A percentile compares a stretch with the other conserved stretches of the same genome.
phyloP scores from a whole-genome alignment of 768 basidiomycete genomes.

The Podaxis mareebaensis region DNA sequence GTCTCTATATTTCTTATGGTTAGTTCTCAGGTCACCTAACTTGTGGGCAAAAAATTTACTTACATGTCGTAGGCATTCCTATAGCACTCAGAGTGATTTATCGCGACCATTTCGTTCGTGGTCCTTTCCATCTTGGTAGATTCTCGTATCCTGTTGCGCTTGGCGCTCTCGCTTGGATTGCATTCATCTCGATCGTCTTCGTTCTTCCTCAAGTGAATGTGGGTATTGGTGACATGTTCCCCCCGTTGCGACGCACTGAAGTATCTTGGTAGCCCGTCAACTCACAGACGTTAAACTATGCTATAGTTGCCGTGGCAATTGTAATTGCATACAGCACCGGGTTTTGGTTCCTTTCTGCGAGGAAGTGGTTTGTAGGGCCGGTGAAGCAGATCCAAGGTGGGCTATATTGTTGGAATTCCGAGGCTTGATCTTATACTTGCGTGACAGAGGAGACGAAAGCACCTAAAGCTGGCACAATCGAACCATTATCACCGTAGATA shows the following conservation, averaged over 20 bases:
- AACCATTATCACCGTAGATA: neutral
- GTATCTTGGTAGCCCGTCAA: constrained; percentile 51
- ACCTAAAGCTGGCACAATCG: neutral
- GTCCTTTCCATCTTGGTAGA: constrained; percentile 70
- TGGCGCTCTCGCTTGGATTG: constrained; percentile 64
- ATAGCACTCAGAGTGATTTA: constrained; percentile 69
- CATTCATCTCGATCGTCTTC: constrained; percentile 72
- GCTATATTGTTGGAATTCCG: constrained; percentile 18
- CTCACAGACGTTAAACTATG: constrained; percentile 73
- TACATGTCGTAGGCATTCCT: constrained; percentile 50
- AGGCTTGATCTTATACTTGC: neutral
- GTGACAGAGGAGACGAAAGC: neutral
- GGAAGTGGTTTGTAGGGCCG: constrained; percentile 74
- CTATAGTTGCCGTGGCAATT: constrained; percentile 75
- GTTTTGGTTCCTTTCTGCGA: constrained; percentile 70
- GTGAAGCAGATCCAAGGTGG: constrained; percentile 62
- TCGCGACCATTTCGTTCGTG: constrained; percentile 56
- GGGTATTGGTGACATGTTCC: constrained; percentile 17
- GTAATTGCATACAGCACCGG: constrained; percentile 64
- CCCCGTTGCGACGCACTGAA: neutral
- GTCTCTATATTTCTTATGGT: constrained; percentile 77
- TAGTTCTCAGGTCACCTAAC: constrained; percentile 14
- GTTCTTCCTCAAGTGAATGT: constrained; percentile 70
- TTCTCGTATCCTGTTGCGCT: constrained; percentile 64
- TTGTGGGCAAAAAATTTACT: neutral